Base-by-base conservation (phyloP, 768 basidiomycete genomes). In the Lyophyllum semitale region DNA sequence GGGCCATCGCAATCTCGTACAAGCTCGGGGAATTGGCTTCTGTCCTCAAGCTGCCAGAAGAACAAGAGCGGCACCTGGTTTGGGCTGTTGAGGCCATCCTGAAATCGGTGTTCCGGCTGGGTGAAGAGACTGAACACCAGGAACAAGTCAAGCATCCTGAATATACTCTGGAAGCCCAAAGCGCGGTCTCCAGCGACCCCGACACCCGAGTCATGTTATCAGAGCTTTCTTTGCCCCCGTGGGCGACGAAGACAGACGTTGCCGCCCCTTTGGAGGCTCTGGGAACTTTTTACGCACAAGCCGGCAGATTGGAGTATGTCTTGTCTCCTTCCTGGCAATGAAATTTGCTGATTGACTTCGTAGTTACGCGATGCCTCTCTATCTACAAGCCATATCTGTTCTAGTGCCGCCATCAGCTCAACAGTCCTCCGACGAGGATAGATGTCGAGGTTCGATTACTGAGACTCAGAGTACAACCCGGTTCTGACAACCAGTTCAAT, bases 241-340 rank as follows among this genome's bases (percentile, higher is more conserved):
- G 88, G 89, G 80, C 80, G 44, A 73, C 75, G 8, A 77, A 73
- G 53, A 76, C 79, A 20, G 85, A 89, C 59, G 69, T 90, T 23
- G 85, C 83, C 18, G 84, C 86, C 9, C 88, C 87, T 1, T 73
- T 90, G 30, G 87, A 88, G 60, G 82, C 85, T 0, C 74, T 91
- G 4, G 89, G 82, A 1, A 72, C 77, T 4, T 84, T 84, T 49
- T 88, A 89, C 58, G 79, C 81, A 4, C 71, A 74, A 30, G 71
- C 71, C 32, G 86, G 83, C 20, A 82, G 81, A 53, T 59, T 75
- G n/a, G 79, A 85, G 85, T 87, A 63, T 55, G 81, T 72, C 29
- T n/a, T 25, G 15, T 49, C 33, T 23, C 50, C 8, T 17, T 25
- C 37, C 4, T n/a, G 3, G 25, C 25, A 42, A 33, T n/a, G 15